Evolutionary conservation across 1,284 basidiomycete species (phyloP).

Genomic region (Mycocalia duriaeana): DNA sequence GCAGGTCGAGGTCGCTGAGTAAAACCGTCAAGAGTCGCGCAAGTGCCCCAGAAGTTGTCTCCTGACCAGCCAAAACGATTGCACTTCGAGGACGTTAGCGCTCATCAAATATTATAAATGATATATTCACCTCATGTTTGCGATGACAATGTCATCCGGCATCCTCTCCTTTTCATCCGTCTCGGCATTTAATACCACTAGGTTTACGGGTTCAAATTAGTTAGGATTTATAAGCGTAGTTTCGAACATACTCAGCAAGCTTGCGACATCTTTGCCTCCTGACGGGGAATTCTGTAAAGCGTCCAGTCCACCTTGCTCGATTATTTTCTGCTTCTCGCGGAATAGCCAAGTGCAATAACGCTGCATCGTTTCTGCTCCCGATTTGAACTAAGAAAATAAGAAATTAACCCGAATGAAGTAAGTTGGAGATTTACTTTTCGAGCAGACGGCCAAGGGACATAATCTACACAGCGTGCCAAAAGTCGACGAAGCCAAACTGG

Average conservation of each 20-base stretch:
- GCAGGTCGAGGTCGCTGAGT: neutral
- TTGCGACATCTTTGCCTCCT: too few species aligned
- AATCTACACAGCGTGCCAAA: too few species aligned
- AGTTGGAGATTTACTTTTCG: too few species aligned
- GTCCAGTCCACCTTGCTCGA: too few species aligned
- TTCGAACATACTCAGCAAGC: neutral
- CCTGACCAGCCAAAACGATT: neutral
- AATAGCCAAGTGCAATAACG: neutral
- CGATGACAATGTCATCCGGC: neutral
- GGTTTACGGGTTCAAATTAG: too few species aligned
- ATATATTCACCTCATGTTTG: neutral
- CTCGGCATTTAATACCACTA: neutral
- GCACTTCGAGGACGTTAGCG: too few species aligned
- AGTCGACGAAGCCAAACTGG: conserved; percentile 8
- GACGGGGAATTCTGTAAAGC: too few species aligned
- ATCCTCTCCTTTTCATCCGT: neutral
- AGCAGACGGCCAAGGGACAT: too few species aligned
- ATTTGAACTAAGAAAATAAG: neutral
- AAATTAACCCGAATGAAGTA: too few species aligned
- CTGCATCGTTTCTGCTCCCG: neutral
- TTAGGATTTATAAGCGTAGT: too few species aligned
- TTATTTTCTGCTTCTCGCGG: too few species aligned
- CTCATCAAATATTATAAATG: too few species aligned
- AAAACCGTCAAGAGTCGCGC: neutral
- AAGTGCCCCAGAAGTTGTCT: neutral